Evolutionary conservation across 2,329 filamentous ascomycete genomes (phyloP), one percentile per base, ranked within the genome.

Genomic region (Lizonia empirigonia): DNA sequence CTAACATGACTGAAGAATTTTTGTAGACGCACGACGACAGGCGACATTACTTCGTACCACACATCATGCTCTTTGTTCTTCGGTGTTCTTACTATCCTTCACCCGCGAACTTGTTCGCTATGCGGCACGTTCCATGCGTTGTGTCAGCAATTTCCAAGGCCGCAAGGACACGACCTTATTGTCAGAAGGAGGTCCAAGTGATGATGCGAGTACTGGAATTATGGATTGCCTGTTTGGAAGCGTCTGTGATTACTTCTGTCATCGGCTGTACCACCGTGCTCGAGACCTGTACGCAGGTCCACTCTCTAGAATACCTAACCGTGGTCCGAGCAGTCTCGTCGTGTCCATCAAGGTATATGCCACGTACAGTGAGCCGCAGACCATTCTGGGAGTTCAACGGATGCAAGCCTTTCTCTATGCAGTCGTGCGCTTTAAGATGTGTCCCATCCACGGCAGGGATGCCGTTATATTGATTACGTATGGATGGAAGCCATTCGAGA

Each of bases 401-500:
- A 18, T 59, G 56, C 15, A 61, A 29, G 27, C 48, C 50, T 10
- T 35, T 22, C 9, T 33, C 42, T 12, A 51, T 32, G 22, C 75
- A 77, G 58, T 74, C 71, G 50, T 70, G 64, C 7, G 74, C 74
- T 18, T 61, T 57, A 61, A 77, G 74, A 16, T 65, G 62, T 7
- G 70, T 75, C 24, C 71, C 69, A 53, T 76, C 76, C 65, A 74
- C 76, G 10, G 71, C 74, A 12, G 77, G 51, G 75, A 77, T 10
- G 69, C 74, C 35, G 72, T 56, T 36, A 68, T 64, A 42, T 56
- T 65, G 5, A 75, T 73, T 7, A 77, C 68, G 54, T 77, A 74
- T 7, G 67, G 62, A 0, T 73, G 67, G 60, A 76, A 76, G 19
- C 62, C 73, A n/a, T 65, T 64, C 16, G 60, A 65, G 56, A 76